Base-by-base conservation (phyloP, 192 early-diverging fungal species). In the Coemansia nantahalensis region DNA sequence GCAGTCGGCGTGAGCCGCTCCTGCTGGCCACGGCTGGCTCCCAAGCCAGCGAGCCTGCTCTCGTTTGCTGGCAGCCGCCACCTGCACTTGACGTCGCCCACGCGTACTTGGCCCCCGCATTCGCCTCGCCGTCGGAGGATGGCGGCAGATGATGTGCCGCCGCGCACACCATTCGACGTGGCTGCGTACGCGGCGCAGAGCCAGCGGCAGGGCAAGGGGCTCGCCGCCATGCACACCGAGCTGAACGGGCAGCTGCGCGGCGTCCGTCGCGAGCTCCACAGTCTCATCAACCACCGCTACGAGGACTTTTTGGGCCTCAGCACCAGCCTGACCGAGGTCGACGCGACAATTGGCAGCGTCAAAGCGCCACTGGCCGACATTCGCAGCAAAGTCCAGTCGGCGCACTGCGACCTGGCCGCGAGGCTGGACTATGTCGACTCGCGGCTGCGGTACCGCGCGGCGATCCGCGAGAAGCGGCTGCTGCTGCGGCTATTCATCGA, bases 271-370 rank as follows among this genome's bases (percentile, higher is more conserved):
- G 49, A 62, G 43, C 51, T 74, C 15, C 46, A 59, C 28, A 45
- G 41, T 38, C 55, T 74, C 8, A 66, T 74, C 37, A 49, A 56
- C 49, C 14, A 48, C 13, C 54, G 59, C 14, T 67, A 74, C 48
- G 59, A 62, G 32, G 70, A 74, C 51, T 67, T 74, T 52, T 51
- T 74, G 7, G 59, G 54, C 0, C 59, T 74, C 19, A 62, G 58
- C 59, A 67, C 64, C 7, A 62, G 59, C 11, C 26, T 28, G 26
- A 28, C 54, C 3, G 70, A 64, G 9, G 51, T 74, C 21, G 63
- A 66, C 43, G 28, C 40, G 12, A 58, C 58, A 3, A 42, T 66
- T 14, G 17, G 38, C 12, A 39, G 39, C 12, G 31, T 67, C n/a
- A 42, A 38, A 14, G 23, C 22, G 26, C 50, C 51, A 38, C 70